Evolutionary conservation across 441 rosid species (phyloP), one percentile per base, ranked within the genome.

Genomic region (Theobroma grandiflorum): DNA sequence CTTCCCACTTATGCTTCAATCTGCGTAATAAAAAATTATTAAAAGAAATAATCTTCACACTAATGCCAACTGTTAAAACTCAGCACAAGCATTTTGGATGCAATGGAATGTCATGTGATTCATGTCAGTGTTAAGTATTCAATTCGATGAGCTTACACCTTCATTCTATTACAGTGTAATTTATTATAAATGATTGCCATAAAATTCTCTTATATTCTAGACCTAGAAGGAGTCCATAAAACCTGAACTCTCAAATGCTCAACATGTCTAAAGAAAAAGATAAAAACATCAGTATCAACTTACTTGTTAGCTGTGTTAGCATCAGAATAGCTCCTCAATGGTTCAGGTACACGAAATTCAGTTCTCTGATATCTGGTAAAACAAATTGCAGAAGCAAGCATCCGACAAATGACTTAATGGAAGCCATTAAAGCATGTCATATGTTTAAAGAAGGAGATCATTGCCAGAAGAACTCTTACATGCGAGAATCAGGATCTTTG

Each of bases 311-410:
- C 84, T 74, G 87, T 82, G 61, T 77, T 82, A 74, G 90, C 81
- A 83, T 94, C 97, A 47, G 87, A 84, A 82, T 87, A 88, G 81
- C 91, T 84, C 75, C 92, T 88, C 80, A 97, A 82, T 66, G 85
- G 84, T 73, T 92, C 97, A 43, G 99, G 98, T 38, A 95, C 94
- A 84, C 99, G 97, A 85, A 95, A 97, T 73, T 92, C 99, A 74
- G 91, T 88, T 84, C 98, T 94, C 85, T 97, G 99, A 80, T 97
- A 95, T 84, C 99, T 97, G 93, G 26, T 15, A 83, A 82, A 77
- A 74, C 61, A 78, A 79, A 78, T 38, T 47, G 70, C 16, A 58
- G 69, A 52, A 40, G 67, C 69, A 79, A 71, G 53, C 49, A 73
- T 78, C n/a, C 49, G 66, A 35, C 64, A 65, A 55, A 53, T 18